Percentiles rank a stretch among this genome's conserved stretches.
phyloP scores from a whole-genome alignment of 176 grass and related monocot species.

The Bromus sterilis region DNA sequence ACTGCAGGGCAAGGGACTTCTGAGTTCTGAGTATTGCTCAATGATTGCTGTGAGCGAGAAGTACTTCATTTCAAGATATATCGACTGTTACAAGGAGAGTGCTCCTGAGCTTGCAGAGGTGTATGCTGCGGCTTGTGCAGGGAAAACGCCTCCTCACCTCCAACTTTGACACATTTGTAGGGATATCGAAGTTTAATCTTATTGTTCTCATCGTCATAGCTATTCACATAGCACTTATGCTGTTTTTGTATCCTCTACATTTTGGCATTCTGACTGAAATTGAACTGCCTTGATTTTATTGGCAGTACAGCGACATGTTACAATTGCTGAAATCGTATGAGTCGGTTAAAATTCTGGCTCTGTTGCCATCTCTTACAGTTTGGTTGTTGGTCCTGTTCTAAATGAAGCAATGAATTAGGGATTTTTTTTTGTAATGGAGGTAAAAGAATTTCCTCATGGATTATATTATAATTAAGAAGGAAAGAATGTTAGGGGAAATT shows the following conservation, averaged over 20 bases:
- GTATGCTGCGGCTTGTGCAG: slow-evolving; percentile 27
- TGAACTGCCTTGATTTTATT: not conserved
- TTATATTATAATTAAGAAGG: no score
- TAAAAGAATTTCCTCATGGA: no score
- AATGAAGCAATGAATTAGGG: not conserved
- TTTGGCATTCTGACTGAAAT: not conserved
- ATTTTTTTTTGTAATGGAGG: no score
- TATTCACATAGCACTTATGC: not conserved
- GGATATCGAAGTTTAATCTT: not conserved
- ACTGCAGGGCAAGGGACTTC: slow-evolving; percentile 33
- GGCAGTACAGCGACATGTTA: not conserved
- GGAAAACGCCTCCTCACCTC: not conserved
- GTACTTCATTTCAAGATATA: not conserved
- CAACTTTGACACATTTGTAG: not conserved
- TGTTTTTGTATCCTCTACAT: not conserved
- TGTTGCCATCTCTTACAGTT: not conserved
- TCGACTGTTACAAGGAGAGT: slow-evolving; percentile 20
- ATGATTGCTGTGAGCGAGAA: not conserved
- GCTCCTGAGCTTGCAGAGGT: slow-evolving; percentile 22
- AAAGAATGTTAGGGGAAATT: not conserved
- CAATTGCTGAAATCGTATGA: not conserved
- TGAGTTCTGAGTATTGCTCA: not conserved
- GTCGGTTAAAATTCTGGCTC: not conserved
- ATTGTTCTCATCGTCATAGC: not conserved
- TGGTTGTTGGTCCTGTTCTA: not conserved